Percentiles rank a stretch among this genome's conserved stretches.
Conservation (phyloP, 1,139 yeast species). For the Saccharomyces hybrid region DNA sequence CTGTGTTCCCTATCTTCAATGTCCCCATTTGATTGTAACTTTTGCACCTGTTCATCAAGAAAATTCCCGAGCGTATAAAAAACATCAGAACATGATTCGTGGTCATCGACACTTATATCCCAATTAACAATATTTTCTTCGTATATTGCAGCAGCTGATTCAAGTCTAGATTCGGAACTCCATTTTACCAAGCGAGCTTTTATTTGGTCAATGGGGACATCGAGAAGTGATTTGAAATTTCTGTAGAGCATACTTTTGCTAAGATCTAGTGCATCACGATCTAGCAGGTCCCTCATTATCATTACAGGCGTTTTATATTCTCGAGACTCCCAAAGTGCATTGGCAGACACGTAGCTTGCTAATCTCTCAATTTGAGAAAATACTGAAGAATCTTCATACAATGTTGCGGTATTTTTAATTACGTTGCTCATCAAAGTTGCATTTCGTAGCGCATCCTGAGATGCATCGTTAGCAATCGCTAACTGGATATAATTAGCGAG, state of each 20-base stretch:
- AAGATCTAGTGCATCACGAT: slow-evolving; percentile 4
- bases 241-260: background rate
- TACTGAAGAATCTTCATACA: background rate
- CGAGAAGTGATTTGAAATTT: slow-evolving; percentile 23
- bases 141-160: slow-evolving; percentile 53
- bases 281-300: slow-evolving; percentile 13
- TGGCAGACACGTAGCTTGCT: slow-evolving; percentile 12
- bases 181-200: slow-evolving; percentile 58
- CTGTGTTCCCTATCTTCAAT: slow-evolving; percentile 39
- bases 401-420: background rate
- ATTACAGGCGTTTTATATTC: slow-evolving; percentile 20
- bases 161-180: slow-evolving; percentile 65
- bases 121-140: slow-evolving; percentile 44
- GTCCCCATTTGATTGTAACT: slow-evolving; percentile 39
- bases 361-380: slow-evolving; percentile 1
- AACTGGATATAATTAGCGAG: slow-evolving; percentile 11
- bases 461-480: slow-evolving; percentile 12
- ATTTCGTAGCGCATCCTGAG: slow-evolving; percentile 23
- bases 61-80: slow-evolving; percentile 63
- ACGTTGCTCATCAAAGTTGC: slow-evolving; percentile 15
- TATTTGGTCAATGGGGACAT: slow-evolving; percentile 33
- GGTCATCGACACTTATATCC: slow-evolving; percentile 27
- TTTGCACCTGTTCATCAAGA: slow-evolving; percentile 60
- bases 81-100: slow-evolving; percentile 36
- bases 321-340: slow-evolving; percentile 19